phyloP scores from a whole-genome alignment of 345 rosid species.

The Eutrema japonicum region DNA sequence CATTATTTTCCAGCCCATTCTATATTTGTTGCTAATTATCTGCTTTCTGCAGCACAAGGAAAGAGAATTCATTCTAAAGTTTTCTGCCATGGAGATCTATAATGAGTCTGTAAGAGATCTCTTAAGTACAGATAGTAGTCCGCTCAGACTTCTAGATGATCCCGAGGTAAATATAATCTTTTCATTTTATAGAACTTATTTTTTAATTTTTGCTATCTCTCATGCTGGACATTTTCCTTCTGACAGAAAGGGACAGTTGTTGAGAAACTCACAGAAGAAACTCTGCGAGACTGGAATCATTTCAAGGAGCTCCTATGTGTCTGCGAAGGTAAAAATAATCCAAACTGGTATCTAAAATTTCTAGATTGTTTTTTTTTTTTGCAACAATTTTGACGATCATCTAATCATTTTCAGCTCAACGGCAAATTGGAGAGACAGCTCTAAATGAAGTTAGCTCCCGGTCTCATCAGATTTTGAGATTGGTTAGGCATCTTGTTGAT shows the following conservation, averaged over 20 bases:
- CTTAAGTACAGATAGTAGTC: conserved; percentile 64
- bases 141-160: conserved; percentile 89
- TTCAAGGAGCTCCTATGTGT: conserved; percentile 68
- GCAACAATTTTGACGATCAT: background rate
- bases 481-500: conserved; percentile 54
- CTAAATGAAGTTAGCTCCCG: conserved; percentile 89
- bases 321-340: conserved; percentile 65
- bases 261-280: conserved; percentile 85
- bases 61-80: conserved; percentile 73
- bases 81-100: conserved; percentile 94
- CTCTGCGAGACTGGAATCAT: conserved; percentile 73
- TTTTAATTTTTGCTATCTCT: conserved; percentile 5
- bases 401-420: conserved; percentile 66
- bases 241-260: conserved; percentile 84
- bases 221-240: conserved; percentile 31
- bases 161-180: conserved; percentile 69
- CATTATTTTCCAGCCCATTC: conserved; percentile 7
- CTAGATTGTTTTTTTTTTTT: conserved; percentile 8
- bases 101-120: conserved; percentile 94
- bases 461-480: conserved; percentile 88
- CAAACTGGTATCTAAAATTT: conserved; percentile 35
- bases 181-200: conserved; percentile 17
- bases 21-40: background rate
- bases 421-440: conserved; percentile 92
- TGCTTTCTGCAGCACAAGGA: conserved; percentile 65